Evolutionary conservation across 2,329 filamentous ascomycete genomes (phyloP).

Genomic region (Trichothecium roseum): DNA sequence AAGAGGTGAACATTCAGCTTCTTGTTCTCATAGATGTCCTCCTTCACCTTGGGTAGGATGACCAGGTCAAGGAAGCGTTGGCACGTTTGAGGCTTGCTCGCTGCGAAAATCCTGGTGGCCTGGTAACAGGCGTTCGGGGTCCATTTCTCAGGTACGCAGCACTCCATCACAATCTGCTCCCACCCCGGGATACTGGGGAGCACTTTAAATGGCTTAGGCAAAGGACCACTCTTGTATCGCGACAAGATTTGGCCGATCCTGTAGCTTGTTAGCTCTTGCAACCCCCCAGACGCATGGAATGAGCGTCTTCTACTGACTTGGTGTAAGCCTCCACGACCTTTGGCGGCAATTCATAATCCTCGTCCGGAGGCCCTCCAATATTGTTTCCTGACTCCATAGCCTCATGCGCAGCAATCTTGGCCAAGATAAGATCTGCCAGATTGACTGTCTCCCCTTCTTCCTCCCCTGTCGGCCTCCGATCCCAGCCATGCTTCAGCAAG

Average conservation of each 20-base stretch:
- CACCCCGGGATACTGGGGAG: constrained; percentile 83
- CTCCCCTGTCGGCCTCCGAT: constrained; percentile 32
- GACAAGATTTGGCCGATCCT: constrained; percentile 81
- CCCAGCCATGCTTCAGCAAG: constrained; percentile 57
- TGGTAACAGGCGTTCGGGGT: constrained; percentile 75
- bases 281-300: not conserved
- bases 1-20: constrained; percentile 95
- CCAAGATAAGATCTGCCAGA: constrained; percentile 82
- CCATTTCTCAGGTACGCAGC: constrained; percentile 68
- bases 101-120: constrained; percentile 86
- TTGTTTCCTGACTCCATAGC: constrained; percentile 42
- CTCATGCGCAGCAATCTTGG: constrained; percentile 90
- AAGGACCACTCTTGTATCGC: constrained; percentile 88
- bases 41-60: constrained; percentile 79
- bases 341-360: constrained; percentile 75
- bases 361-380: constrained; percentile 50
- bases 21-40: constrained; percentile 88
- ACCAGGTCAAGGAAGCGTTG: constrained; percentile 82
- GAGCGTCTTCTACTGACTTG: constrained; percentile 45
- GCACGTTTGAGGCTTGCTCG: constrained; percentile 66
- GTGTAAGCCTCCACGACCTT: constrained; percentile 93
- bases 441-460: constrained; percentile 55
- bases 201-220: constrained; percentile 97
- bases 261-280: constrained; percentile 1
- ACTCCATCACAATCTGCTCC: constrained; percentile 76